Base-by-base conservation (phyloP, 495 filamentous ascomycete genomes). In the Cetradonia linearis region DNA sequence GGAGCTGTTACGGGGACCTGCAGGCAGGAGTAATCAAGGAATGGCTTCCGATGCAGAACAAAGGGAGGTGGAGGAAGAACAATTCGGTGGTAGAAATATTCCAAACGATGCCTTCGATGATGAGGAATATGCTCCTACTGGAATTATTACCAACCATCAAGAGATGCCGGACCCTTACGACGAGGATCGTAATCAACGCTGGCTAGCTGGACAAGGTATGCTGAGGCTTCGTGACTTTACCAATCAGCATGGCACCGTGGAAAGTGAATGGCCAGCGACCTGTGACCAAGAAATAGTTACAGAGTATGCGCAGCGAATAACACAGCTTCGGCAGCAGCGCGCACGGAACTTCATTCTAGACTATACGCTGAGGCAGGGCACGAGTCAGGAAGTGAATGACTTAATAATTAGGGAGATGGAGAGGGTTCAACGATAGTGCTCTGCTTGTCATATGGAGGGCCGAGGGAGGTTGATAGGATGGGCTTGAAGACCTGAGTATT, bases 291-390 rank as follows among this genome's bases (percentile, higher is more conserved):
- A 14, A 6, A 50, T 63, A 6, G 54, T 68, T n/a, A 36, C 27
- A 18, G 64, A 66, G 18, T 68, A 68, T 36, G 66, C 62, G 20
- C 9, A n/a, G 18, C 55, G 67, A 56, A 58, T 71, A 44, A n/a
- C 58, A 30, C 40, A 58, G 48, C 34, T 72, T 38, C 55, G 58
- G 58, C 50, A 66, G 33, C 31, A 49, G 42, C 46, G 62, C 20
- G 61, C 62, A 33, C 56, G 65, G 44, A 57, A 48, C 6, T 70
- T 65, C 34, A 62, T 68, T 18, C 11, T 66, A 47, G 59, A 65
- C 16, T 68, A 66, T 36, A 55, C 62, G 11, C 56, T 68, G 8
- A 38, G 33, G 44, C 66, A 68, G 55, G 66, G 66, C 2, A 56
- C 66, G 18, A 56, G 62, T 11, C 16, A 25, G 52, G 62, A 61